Base-by-base conservation (phyloP, 2,329 filamentous ascomycete species). In the Phaeomoniella chlamydospora region DNA sequence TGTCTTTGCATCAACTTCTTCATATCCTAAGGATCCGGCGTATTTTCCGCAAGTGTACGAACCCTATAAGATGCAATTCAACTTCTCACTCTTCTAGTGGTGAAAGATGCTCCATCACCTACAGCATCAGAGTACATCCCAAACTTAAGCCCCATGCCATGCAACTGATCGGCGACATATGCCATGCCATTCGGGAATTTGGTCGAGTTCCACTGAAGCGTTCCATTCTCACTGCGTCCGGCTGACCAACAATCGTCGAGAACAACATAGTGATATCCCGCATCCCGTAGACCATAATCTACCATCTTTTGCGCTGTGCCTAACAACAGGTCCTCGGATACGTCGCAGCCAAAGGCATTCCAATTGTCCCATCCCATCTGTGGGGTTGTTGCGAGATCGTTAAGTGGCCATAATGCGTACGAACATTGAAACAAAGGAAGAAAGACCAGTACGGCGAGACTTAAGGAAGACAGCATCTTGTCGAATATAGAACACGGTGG, bases 171-270 rank as follows among this genome's bases (percentile, higher is more conserved):
- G 1, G 64, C 63, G 2, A 72, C 50, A 13, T 56, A 48, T 10
- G 54, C 53, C 44, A 72, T 68, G 13, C 68, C 63, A 15, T 54
- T 58, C 2, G 68, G 67, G 37, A 67, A 67, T 39, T 57, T 67
- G 40, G 45, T 48, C 19, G 49, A 39, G 40, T 67, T 52, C 2
- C 56, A 50, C 3, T 60, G 47, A 2, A 70, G 50, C 22, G 58
- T 57, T 18, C 62, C 61, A 31, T 62, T 64, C 2, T 49, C 43
- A 35, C 58, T 58, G 10, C 67, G 56, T 18, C 63, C 64, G 29
- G 52, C 46, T 10, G 55, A 58, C 68, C 68, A 71, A 49, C 67
- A 70, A 43, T 72, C 68, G 42, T 72, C 68, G 1, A 71, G 52
- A 26, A 66, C 53, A 30, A 70, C 59, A 42, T 70, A 68, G 39